These are phyloP conservation scores for Microglena sp. DNA, from an alignment of 139 green algal species.

Conservation along the genomic window DNA sequence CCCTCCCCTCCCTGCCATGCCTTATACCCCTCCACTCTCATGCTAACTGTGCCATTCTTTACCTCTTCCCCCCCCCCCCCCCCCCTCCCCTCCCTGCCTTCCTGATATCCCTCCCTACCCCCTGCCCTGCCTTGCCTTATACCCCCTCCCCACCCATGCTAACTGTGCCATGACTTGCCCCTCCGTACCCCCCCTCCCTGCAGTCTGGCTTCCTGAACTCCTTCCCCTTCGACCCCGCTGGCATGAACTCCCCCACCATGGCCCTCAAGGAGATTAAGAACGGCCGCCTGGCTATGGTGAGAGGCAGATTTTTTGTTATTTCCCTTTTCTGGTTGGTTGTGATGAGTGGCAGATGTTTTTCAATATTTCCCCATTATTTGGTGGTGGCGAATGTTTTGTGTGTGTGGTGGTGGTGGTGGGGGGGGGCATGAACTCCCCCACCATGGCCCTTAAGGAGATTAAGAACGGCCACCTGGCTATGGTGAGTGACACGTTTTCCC, in stretches of 20 bases:
- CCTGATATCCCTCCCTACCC: too few relatives aligned
- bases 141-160: too few relatives aligned
- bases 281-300: conserved; percentile 83
- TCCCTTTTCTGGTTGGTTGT: not conserved
- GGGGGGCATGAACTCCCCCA: conserved; percentile 52
- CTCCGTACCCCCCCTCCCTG: too few relatives aligned
- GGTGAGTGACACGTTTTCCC: too few relatives aligned
- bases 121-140: too few relatives aligned
- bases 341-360: not conserved
- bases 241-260: conserved; percentile 69
- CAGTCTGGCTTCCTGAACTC: conserved; percentile 73
- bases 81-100: too few relatives aligned
- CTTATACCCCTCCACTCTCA: not conserved
- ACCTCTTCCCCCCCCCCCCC: not conserved
- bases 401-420: not conserved
- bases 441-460: conserved; percentile 83
- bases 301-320: not conserved
- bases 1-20: not conserved
- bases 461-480: conserved; percentile 88
- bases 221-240: conserved; percentile 79
- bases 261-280: conserved; percentile 95
- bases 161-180: too few relatives aligned
- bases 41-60: not conserved
- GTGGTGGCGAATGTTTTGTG: not conserved
- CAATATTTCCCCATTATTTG: not conserved